Base-by-base conservation (phyloP, 2,329 filamentous ascomycete genomes). In the Gyromitra esculenta region DNA sequence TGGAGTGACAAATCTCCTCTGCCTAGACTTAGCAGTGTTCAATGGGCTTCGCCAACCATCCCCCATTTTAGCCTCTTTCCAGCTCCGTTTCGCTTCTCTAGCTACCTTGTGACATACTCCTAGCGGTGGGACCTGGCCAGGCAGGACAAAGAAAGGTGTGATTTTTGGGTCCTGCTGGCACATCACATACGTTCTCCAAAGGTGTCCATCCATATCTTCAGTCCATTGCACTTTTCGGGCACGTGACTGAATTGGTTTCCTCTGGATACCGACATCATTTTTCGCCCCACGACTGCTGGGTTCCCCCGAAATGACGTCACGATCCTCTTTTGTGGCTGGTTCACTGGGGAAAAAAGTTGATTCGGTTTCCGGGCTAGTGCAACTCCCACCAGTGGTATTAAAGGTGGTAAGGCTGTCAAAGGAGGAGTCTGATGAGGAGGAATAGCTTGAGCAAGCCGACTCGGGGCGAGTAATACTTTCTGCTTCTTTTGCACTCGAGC, bases 121-220 rank as follows among this genome's bases (percentile, higher is more conserved):
- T 56, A 89, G 86, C 1, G 90, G 90, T 6, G 90, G 90, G 35
- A 91, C 87, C 73, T 87, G 87, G 80, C 88, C 89, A 80, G 89
- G 89, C 76, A 89, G 87, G 71, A 90, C 85, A 66, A 88, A 87
- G 77, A 91, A 89, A 0, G 90, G 90, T 0, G 90, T 91, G 1
- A 91, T 89, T 63, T 88, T 89, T 59, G 90, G 89, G 79, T 91
- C 90, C 81, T 90, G 88, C 52, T 91, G 84, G 80, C 91, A 91
- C 67, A 89, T 84, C 74, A 87, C 84, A 81, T 91, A 91, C 0
- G 88, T 90, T 4, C 87, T 86, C 90, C 90, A 91, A 8, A 91
- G 83, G 80, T 91, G 90, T 11, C 87, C 84, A 83, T 86, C 89
- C 88, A 91, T 91, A 18, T 88, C 86, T 77, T 87, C 87, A 3